Evolutionary conservation across 2,329 filamentous ascomycete species (phyloP), one percentile per base, ranked within the genome.

Genomic region (Fusarium sp.): DNA sequence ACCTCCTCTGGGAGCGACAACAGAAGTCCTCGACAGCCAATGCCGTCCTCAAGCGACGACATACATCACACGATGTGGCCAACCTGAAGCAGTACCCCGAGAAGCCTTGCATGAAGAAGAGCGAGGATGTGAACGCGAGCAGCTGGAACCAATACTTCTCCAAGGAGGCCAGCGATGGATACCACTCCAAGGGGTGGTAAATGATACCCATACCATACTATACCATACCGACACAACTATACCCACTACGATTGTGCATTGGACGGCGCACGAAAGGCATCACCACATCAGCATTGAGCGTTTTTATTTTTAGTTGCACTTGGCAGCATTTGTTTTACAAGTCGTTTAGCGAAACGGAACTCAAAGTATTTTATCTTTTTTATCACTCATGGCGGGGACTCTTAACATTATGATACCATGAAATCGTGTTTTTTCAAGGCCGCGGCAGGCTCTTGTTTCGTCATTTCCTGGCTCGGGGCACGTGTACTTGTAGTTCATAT

Each of bases 1-100:
- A 98, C 78, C 91, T 99, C 22, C 89, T 98, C 22, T 97, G 94
- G 93, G 96, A 99, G 82, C 92, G 96, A 59, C 94, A 97, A 80
- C 96, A 98, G 80, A 97, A 96, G 88, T 94, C 94, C 67, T 93
- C 93, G 39, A 96, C 94, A 13, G 94, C 92, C 78, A 95, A 96
- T 73, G 94, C 95, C 3, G 94, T 96, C 62, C 88, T 98, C 66
- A 97, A 98, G 87, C 91, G 96, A 72, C 89, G 94, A 68, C 95
- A 98, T 81, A 98, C 95, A 13, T 94, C 96, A 6, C 93, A 96
- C 75, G 95, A 98, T 80, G 91, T 98, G 72, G 93, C 94, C 70
- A 97, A 97, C 82, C 87, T 98, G 48, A 93, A 92, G 84, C 91
- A 96, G 81, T 94, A 93, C 79, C 93, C 94, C 10, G 91, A 93